phyloP scores from a whole-genome alignment of 1,139 yeast species.

The Arxiozyma slooffiae region DNA sequence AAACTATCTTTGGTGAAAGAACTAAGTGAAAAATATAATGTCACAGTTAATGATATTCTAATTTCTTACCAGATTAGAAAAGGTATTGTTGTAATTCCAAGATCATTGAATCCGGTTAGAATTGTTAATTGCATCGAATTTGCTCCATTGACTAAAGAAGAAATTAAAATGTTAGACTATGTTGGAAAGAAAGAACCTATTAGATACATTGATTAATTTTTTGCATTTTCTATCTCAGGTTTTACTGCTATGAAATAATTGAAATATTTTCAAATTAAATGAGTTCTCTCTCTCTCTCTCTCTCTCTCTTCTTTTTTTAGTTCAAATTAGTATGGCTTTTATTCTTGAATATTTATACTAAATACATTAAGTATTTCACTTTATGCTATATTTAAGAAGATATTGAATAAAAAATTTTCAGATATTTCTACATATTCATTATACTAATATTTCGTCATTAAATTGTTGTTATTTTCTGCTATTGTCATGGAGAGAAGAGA shows the following conservation, averaged over 20 bases:
- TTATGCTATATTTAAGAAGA: background rate
- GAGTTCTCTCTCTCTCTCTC: too few species aligned
- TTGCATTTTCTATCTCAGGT: conserved; percentile 24
- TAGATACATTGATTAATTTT: conserved; percentile 30
- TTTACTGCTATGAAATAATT: conserved; percentile 14
- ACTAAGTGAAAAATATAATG: conserved; percentile 39
- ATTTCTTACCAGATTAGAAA: conserved; percentile 47
- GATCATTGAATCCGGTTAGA: conserved; percentile 36
- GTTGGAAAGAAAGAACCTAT: conserved; percentile 39
- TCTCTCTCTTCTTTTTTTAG: background rate
- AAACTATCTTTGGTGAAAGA: conserved; percentile 35
- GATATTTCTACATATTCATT: conserved; percentile 7
- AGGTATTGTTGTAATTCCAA: conserved; percentile 45
- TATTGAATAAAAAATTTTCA: conserved; percentile 11
- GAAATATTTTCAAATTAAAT: background rate
- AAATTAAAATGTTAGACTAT: conserved; percentile 35
- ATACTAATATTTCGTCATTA: conserved; percentile 8
- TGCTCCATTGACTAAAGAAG: conserved; percentile 38
- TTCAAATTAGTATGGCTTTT: too few species aligned
- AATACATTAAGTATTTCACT: too few species aligned
- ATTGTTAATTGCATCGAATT: conserved; percentile 28
- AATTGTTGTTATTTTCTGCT: conserved; percentile 1
- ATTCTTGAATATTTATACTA: background rate
- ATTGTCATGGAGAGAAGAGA: conserved; percentile 1
- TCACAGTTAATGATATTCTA: conserved; percentile 39